phyloP scores from a whole-genome alignment of 1,284 basidiomycete species.

The Xerocomus minutiporus region DNA sequence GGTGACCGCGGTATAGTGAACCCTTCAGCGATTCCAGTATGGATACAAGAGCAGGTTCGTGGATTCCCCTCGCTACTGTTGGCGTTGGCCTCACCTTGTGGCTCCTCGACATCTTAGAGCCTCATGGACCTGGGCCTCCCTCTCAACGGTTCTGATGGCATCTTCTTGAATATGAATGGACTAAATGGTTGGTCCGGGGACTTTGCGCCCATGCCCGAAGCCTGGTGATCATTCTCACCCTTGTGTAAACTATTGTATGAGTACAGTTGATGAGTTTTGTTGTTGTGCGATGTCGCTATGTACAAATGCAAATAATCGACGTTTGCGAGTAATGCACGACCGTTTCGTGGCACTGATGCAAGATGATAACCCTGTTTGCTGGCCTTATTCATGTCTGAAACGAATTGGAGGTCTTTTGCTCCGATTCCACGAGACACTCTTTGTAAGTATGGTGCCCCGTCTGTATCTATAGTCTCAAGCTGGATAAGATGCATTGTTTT shows the following conservation, averaged over 20 bases:
- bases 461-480: neutral
- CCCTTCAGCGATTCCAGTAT: slow-evolving; percentile 71
- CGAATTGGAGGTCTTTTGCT: neutral
- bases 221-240: slow-evolving; percentile 52
- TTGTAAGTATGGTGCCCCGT: neutral
- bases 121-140: slow-evolving; percentile 83
- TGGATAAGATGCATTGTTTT: too few relatives aligned
- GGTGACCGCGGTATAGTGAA: slow-evolving; percentile 70
- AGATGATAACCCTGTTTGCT: neutral
- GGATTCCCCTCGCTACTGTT: neutral
- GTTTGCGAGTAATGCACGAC: neutral
- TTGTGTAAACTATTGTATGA: slow-evolving; percentile 17
- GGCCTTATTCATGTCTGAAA: neutral
- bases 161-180: slow-evolving; percentile 74
- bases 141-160: slow-evolving; percentile 83
- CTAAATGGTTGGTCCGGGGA: slow-evolving; percentile 71
- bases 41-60: slow-evolving; percentile 76
- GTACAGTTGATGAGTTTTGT: slow-evolving; percentile 23
- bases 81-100: slow-evolving; percentile 3
- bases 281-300: slow-evolving; percentile 17
- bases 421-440: neutral
- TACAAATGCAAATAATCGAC: slow-evolving; percentile 15
- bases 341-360: neutral
- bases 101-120: slow-evolving; percentile 45
- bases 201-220: slow-evolving; percentile 72